phyloP scores from a whole-genome alignment of 768 basidiomycete genomes.

The Tricholoma flavovirens region DNA sequence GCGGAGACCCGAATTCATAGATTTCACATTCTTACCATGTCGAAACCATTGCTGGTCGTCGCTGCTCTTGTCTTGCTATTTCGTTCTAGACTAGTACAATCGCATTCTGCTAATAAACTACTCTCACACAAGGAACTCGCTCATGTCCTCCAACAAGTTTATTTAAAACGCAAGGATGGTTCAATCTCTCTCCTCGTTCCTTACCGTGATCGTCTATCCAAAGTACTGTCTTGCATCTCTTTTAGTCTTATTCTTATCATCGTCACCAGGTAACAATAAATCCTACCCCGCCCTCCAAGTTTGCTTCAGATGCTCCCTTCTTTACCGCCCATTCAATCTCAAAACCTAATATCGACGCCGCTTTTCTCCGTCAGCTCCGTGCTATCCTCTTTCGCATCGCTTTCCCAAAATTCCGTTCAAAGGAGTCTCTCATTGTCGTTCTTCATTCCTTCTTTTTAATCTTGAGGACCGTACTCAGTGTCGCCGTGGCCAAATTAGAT shows the following conservation, averaged over 20 bases:
- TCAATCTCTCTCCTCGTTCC: slow-evolving; percentile 63
- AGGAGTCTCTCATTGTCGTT: slow-evolving; percentile 68
- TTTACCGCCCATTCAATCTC: slow-evolving; percentile 47
- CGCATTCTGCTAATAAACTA: too few species aligned
- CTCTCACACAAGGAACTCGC: slow-evolving; percentile 36
- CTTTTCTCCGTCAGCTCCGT: slow-evolving; percentile 67
- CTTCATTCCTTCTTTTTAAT: slow-evolving; percentile 85
- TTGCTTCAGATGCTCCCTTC: slow-evolving; percentile 45
- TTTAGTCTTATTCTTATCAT: not conserved
- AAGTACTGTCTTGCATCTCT: slow-evolving; percentile 35
- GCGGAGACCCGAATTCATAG: too few species aligned
- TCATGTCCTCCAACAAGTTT: slow-evolving; percentile 54
- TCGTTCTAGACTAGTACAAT: slow-evolving; percentile 44
- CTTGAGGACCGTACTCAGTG: slow-evolving; percentile 78
- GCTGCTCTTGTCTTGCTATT: slow-evolving; percentile 45
- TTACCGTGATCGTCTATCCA: slow-evolving; percentile 55
- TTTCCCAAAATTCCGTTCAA: slow-evolving; percentile 55
- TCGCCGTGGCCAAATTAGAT: slow-evolving; percentile 84
- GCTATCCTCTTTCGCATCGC: slow-evolving; percentile 69
- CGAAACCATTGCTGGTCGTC: slow-evolving; percentile 38
- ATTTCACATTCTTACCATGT: too few species aligned
- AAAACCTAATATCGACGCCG: slow-evolving; percentile 64
- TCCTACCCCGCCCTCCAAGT: slow-evolving; percentile 44
- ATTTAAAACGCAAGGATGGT: slow-evolving; percentile 52
- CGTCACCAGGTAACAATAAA: slow-evolving; percentile 33